These are phyloP conservation scores for Solanum virginianum DNA, from an alignment of 257 asterid genomes.

Conservation along the genomic window DNA sequence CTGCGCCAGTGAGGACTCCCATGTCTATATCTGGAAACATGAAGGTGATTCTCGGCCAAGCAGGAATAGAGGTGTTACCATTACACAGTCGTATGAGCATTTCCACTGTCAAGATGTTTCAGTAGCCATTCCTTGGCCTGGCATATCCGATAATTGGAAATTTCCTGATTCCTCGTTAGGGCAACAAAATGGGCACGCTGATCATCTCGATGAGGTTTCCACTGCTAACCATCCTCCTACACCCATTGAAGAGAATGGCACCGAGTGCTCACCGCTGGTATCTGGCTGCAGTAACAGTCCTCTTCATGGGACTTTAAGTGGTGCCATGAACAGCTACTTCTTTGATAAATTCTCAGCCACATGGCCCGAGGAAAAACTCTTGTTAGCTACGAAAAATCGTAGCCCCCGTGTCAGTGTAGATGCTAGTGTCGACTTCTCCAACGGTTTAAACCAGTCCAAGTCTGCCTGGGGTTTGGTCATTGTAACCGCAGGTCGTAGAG, in stretches of 20 bases:
- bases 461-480: conserved; percentile 92
- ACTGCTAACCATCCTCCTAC: conserved; percentile 48
- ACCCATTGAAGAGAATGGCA: conserved; percentile 45
- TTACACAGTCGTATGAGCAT: conserved; percentile 67
- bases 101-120: conserved; percentile 94
- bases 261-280: conserved; percentile 34
- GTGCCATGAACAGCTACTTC: conserved; percentile 50
- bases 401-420: conserved; percentile 69
- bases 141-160: conserved; percentile 36
- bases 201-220: conserved; percentile 32
- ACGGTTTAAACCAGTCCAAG: conserved; percentile 39
- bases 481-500: conserved; percentile 82
- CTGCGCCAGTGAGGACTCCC: conserved; percentile 92
- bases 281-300: conserved; percentile 54
- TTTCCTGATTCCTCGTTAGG: conserved; percentile 23
- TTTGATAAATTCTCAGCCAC: conserved; percentile 73
- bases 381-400: conserved; percentile 36
- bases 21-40: conserved; percentile 88
- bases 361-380: conserved; percentile 91
- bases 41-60: conserved; percentile 73
- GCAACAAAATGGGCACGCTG: conserved; percentile 22
- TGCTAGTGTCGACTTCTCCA: conserved; percentile 48
- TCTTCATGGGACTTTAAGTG: conserved; percentile 34
- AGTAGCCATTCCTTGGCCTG: conserved; percentile 94
- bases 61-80: conserved; percentile 64